phyloP scores from a whole-genome alignment of 345 rosid species.

The Ceriops tagal region DNA sequence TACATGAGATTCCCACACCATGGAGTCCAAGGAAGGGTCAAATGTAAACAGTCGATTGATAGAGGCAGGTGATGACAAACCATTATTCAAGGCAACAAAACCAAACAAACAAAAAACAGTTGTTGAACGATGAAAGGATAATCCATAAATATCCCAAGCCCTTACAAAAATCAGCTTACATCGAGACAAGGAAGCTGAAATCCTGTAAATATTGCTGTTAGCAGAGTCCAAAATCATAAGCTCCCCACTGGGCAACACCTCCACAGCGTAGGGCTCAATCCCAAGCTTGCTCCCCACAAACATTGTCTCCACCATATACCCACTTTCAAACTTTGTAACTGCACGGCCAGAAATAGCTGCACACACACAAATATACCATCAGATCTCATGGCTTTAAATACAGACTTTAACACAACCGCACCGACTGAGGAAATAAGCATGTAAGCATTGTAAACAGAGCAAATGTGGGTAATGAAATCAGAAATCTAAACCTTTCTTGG shows the following conservation, averaged over 20 bases:
- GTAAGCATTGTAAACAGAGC: neutral
- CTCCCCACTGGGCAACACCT: slow-evolving; percentile 80
- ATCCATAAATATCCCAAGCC: slow-evolving; percentile 1
- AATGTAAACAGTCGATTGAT: neutral
- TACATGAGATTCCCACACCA: too few relatives aligned
- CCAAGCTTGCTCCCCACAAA: slow-evolving; percentile 98
- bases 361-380: slow-evolving; percentile 10
- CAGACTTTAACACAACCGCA: slow-evolving; percentile 12
- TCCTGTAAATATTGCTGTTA: slow-evolving; percentile 87
- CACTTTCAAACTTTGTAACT: slow-evolving; percentile 87
- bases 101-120: neutral
- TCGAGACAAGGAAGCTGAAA: slow-evolving; percentile 76
- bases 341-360: slow-evolving; percentile 79
- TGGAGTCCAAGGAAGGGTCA: too few relatives aligned
- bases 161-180: slow-evolving; percentile 52
- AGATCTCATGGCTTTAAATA: slow-evolving; percentile 6
- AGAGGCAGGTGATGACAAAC: neutral
- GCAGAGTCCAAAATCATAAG: slow-evolving; percentile 82
- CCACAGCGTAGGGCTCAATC: slow-evolving; percentile 76
- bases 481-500: slow-evolving; percentile 73
- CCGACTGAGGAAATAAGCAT: neutral
- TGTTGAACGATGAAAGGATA: neutral
- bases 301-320: slow-evolving; percentile 90
- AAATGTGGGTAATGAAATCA: slow-evolving; percentile 16
- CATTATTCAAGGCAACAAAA: neutral